Percentiles rank a stretch among this genome's conserved stretches.
phyloP scores from a whole-genome alignment of 441 rosid species.

The Biscutella laevigata region DNA sequence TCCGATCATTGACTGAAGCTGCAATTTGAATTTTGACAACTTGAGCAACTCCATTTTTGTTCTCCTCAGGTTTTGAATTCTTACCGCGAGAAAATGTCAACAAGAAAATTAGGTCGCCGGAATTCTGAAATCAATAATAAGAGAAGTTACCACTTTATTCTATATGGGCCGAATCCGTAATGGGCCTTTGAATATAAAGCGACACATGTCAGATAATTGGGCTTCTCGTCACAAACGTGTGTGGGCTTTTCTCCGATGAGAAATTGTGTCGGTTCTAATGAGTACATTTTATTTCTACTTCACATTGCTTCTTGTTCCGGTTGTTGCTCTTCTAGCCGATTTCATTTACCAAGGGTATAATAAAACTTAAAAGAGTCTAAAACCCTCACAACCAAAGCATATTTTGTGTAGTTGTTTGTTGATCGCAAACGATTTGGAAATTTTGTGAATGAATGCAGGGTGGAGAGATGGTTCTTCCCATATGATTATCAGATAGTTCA shows the following conservation, averaged over 20 bases:
- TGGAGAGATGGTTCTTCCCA: constrained; percentile 91
- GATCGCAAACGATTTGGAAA: not conserved
- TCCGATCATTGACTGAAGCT: constrained; percentile 48
- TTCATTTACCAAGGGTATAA: constrained; percentile 86
- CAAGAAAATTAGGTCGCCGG: constrained; percentile 10
- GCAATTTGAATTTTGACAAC: constrained; percentile 66
- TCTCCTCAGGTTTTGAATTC: constrained; percentile 18
- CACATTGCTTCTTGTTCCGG: constrained; percentile 65
- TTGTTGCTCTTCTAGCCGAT: constrained; percentile 80
- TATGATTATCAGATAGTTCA: constrained; percentile 88
- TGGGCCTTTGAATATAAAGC: too few relatives aligned
- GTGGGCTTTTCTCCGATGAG: too few relatives aligned
- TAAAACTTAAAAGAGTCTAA: too few relatives aligned
- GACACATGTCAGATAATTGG: too few relatives aligned
- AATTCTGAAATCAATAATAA: not conserved
- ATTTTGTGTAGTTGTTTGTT: too few relatives aligned
- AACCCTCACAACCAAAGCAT: too few relatives aligned
- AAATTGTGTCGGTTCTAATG: too few relatives aligned
- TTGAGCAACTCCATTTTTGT: constrained; percentile 63
- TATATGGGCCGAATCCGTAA: not conserved
- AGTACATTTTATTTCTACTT: constrained; percentile 86
- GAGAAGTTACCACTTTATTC: not conserved
- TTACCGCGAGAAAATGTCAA: constrained; percentile 7
- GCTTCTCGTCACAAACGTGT: too few relatives aligned
- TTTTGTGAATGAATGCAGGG: constrained; percentile 33